Percentiles rank a stretch among this genome's conserved stretches.
These are phyloP conservation scores for Sanguinoderma infundibulare DNA, from an alignment of 1,284 basidiomycete species.

Conservation along the genomic window DNA sequence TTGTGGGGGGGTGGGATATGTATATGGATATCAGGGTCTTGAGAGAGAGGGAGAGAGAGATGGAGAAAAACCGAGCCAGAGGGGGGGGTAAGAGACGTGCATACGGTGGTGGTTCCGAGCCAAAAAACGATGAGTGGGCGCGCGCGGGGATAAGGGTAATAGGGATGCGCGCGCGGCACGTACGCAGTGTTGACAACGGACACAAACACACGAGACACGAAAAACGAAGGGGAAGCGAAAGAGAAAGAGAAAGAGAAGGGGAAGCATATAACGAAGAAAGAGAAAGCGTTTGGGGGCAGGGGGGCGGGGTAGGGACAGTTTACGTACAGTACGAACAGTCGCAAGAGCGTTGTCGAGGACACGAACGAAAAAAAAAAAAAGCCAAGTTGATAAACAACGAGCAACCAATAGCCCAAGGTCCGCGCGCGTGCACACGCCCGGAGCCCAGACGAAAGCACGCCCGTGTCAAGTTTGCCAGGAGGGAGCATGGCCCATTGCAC, in stretches of 20 bases:
- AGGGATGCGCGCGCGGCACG: not conserved
- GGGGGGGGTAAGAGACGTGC: conserved; percentile 3
- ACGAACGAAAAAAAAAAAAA: conserved; percentile 29
- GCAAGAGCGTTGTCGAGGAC: too few species aligned
- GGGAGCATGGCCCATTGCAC: not conserved
- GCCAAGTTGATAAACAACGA: conserved; percentile 50
- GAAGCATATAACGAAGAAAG: not conserved
- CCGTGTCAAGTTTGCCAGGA: conserved; percentile 7
- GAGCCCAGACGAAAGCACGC: conserved; percentile 11
- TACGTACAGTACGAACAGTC: too few species aligned
- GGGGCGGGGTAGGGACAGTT: conserved; percentile 8
- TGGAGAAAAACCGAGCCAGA: not conserved
- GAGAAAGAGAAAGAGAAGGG: not conserved
- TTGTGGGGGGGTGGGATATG: not conserved
- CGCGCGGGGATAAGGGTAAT: not conserved
- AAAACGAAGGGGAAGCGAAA: not conserved
- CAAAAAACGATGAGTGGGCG: conserved; percentile 11
- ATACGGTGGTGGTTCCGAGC: conserved; percentile 10
- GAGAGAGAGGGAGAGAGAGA: conserved; percentile 2
- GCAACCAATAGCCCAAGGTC: conserved; percentile 68
- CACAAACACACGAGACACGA: conserved; percentile 2
- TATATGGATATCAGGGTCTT: not conserved
- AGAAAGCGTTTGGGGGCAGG: conserved; percentile 7
- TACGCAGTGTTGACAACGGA: not conserved
- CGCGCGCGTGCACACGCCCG: conserved; percentile 25